phyloP scores from a whole-genome alignment of 352 stramenopile genomes.

The Globisporangium cylindrosporum region DNA sequence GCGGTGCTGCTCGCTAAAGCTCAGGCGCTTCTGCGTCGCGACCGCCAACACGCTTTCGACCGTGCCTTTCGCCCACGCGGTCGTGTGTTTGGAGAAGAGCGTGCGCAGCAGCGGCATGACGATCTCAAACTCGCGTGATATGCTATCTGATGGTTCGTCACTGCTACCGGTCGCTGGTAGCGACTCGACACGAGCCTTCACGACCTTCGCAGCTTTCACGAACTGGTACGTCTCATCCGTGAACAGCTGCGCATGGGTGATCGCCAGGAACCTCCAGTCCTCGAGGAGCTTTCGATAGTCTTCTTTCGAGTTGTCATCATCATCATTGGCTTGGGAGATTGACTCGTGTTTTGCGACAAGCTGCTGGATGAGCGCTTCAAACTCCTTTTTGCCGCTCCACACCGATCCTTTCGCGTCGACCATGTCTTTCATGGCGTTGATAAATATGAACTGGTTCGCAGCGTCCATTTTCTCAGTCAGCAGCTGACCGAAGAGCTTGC shows the following conservation, averaged over 20 bases:
- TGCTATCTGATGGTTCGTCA: slow-evolving; percentile 12
- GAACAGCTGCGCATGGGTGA: slow-evolving; percentile 68
- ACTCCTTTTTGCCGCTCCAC: slow-evolving; percentile 56
- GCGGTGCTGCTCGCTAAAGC: slow-evolving; percentile 47
- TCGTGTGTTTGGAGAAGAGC: slow-evolving; percentile 45
- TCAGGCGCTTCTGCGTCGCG: slow-evolving; percentile 48
- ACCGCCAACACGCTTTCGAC: slow-evolving; percentile 57
- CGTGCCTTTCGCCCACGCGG: slow-evolving; percentile 56
- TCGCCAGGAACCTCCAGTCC: slow-evolving; percentile 50
- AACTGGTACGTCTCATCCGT: slow-evolving; percentile 85
- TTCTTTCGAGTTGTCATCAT: slow-evolving; percentile 9
- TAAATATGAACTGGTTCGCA: slow-evolving; percentile 41
- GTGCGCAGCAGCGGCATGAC: slow-evolving; percentile 68
- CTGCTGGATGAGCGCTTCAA: slow-evolving; percentile 42
- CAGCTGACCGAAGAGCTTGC: slow-evolving; percentile 48
- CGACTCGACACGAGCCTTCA: slow-evolving; percentile 49
- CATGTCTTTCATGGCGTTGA: slow-evolving; percentile 42
- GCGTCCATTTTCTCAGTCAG: slow-evolving; percentile 38
- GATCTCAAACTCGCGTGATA: slow-evolving; percentile 22
- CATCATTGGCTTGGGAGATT: slow-evolving; percentile 13
- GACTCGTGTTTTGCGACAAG: slow-evolving; percentile 37
- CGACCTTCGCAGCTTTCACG: slow-evolving; percentile 58
- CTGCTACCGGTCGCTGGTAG: slow-evolving; percentile 8
- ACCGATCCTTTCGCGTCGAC: slow-evolving; percentile 34
- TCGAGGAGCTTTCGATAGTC: slow-evolving; percentile 19